Base-by-base conservation (phyloP, 441 rosid genomes). In the Isatis lusitanica region DNA sequence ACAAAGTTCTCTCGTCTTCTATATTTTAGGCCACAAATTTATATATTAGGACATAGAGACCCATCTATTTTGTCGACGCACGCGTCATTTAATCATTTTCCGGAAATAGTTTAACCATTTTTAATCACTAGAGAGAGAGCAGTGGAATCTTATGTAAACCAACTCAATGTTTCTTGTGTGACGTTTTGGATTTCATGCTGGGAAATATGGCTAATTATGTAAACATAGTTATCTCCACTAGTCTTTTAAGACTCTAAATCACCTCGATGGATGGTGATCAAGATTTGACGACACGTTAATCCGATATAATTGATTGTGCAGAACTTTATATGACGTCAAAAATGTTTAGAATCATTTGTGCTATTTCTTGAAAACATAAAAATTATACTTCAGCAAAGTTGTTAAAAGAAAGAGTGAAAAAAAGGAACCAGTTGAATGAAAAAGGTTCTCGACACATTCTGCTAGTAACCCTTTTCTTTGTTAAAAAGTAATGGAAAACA, bases 91-190 rank as follows among this genome's bases (percentile, higher is more conserved):
- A 33, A 44, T 73, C 39, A 4, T n/a, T 18, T 64, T 18, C 68
- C 11, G 21, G 21, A 36, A 42, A 12, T 71, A 63, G 21, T 31
- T 63, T 53, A 26, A 26, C 28, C 10, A 11, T 16, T 18, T 16
- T 21, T 30, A 40, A 11, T 53, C 57, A 21, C 9, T 43, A 24
- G n/a, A 10, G 53, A 53, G 47, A 24, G 24, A 35, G 28, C 46
- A 3, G 30, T 50, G 11, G 43, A 30, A 40, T 51, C 35, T 26
- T 26, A 58, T 71, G 12, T 28, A 62, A 26, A 51, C 46, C 36
- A 70, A 70, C 42, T 15, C 38, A 70, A 24, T 47, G 74, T 59
- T 59, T 36, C 30, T 28, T 48, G 31, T 28, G 35, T 62, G 62
- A 62, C 68, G 69, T 57, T 57, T 57, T 57, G 24, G 43, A 35